phyloP scores from a whole-genome alignment of 345 rosid genomes.

The Jatropha curcas region DNA sequence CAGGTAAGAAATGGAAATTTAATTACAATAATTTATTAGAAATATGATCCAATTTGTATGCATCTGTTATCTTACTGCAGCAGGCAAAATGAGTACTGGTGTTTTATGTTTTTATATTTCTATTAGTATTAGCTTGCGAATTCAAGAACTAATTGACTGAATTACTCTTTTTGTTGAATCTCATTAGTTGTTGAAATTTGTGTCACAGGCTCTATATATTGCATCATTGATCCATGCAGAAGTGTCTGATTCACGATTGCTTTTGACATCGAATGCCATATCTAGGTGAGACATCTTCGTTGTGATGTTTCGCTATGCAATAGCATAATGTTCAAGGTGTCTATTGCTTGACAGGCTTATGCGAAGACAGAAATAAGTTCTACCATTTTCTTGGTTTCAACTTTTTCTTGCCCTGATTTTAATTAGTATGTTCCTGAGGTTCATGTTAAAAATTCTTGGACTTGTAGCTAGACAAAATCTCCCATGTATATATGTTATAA shows the following conservation, averaged over 20 bases:
- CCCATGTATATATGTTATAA: background rate
- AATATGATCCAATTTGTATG: too few relatives aligned
- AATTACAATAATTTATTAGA: too few relatives aligned
- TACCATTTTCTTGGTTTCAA: background rate
- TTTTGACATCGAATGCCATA: constrained; percentile 33
- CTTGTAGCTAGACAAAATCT: background rate
- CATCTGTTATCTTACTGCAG: background rate
- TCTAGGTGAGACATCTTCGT: constrained; percentile 27
- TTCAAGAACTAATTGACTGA: background rate
- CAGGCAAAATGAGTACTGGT: too few relatives aligned
- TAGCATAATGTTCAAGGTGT: too few relatives aligned
- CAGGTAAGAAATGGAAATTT: too few relatives aligned
- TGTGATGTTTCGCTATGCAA: background rate
- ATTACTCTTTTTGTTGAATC: constrained; percentile 4
- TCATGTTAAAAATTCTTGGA: background rate
- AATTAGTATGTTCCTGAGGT: background rate
- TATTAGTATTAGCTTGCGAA: background rate
- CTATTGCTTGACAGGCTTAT: background rate
- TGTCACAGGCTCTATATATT: constrained; percentile 49
- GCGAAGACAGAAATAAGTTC: background rate
- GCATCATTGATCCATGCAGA: constrained; percentile 36
- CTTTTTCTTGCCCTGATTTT: background rate
- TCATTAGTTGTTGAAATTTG: constrained; percentile 13
- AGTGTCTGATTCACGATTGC: constrained; percentile 32
- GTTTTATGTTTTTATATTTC: background rate